Evolutionary conservation across 192 early-diverging fungal species (phyloP).

Genomic region (Entophlyctis luteolus): DNA sequence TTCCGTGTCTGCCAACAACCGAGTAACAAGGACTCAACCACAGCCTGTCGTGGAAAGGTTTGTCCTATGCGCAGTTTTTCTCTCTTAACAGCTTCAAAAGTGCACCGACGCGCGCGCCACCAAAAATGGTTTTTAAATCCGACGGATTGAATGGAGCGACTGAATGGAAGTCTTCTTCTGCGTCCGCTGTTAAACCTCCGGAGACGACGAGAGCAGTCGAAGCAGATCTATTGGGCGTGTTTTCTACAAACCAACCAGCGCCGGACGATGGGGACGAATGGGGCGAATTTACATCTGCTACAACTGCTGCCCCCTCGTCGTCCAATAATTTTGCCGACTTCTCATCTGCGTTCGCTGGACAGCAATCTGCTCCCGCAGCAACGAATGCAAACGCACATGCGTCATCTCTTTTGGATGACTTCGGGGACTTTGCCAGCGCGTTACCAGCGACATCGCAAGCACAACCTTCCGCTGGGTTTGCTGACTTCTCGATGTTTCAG

Average conservation of each 20-base stretch:
- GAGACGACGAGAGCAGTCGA: conserved; percentile 21
- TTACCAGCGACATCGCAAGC: conserved; percentile 6
- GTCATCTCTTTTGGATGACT: no score
- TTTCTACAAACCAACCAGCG: conserved; percentile 62
- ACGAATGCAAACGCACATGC: no score
- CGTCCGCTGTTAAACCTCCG: conserved; percentile 28
- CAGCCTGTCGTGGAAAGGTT: background rate
- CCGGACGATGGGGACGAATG: no score
- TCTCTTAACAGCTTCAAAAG: no score
- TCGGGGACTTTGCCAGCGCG: conserved; percentile 70
- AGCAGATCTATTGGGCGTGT: conserved; percentile 48
- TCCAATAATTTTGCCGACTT: background rate
- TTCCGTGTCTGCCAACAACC: background rate
- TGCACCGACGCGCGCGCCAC: conserved; percentile 7
- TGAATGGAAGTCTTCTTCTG: conserved; percentile 18
- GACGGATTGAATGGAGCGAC: conserved; percentile 19
- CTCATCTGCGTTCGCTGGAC: no score
- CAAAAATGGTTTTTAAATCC: conserved; percentile 10
- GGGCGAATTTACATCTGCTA: no score
- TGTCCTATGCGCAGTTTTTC: no score
- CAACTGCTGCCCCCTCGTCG: background rate
- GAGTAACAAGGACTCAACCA: background rate
- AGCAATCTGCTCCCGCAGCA: no score
- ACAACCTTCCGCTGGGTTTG: conserved; percentile 26
- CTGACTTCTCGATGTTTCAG: conserved; percentile 69